phyloP scores from a whole-genome alignment of 2,329 filamentous ascomycete genomes.

The Pyricularia sp. region DNA sequence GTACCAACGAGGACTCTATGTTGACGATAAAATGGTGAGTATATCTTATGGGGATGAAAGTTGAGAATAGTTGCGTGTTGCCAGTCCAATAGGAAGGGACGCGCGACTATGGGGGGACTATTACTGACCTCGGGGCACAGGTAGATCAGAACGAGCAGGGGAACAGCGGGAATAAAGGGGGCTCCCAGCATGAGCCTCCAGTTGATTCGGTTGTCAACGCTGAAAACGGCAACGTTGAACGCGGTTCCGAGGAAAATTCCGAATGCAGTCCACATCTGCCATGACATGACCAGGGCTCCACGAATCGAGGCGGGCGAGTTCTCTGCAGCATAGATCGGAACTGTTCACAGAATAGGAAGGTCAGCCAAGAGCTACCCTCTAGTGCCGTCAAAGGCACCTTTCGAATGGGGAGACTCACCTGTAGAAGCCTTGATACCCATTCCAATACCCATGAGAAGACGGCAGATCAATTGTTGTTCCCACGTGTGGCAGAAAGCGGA shows the following conservation, averaged over 20 bases:
- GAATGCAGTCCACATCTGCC: slow-evolving; percentile 39
- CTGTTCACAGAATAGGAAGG: slow-evolving; percentile 26
- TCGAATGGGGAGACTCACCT: slow-evolving; percentile 16
- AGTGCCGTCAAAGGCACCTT: slow-evolving; percentile 11
- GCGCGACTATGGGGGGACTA: not conserved
- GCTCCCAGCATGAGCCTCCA: slow-evolving; percentile 34
- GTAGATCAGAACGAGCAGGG: slow-evolving; percentile 51
- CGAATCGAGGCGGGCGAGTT: slow-evolving; percentile 60
- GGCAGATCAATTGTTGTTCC: slow-evolving; percentile 60
- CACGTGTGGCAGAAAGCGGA: slow-evolving; percentile 63
- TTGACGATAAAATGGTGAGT: not conserved
- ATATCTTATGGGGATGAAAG: not conserved
- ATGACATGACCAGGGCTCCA: slow-evolving; percentile 73
- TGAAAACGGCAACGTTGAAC: slow-evolving; percentile 45
- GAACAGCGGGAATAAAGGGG: slow-evolving; percentile 50
- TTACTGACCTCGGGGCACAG: slow-evolving; percentile 50
- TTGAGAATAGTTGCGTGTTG: not conserved
- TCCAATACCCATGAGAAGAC: slow-evolving; percentile 66
- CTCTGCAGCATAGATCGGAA: slow-evolving; percentile 70
- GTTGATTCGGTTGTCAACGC: slow-evolving; percentile 17
- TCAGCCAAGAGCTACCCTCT: slow-evolving; percentile 9
- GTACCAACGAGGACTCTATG: slow-evolving; percentile 43
- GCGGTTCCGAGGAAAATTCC: slow-evolving; percentile 48
- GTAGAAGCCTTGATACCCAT: slow-evolving; percentile 67
- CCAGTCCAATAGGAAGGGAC: not conserved